Base-by-base conservation (phyloP, 306 rosid genomes). In the Prunus armeniaca region DNA sequence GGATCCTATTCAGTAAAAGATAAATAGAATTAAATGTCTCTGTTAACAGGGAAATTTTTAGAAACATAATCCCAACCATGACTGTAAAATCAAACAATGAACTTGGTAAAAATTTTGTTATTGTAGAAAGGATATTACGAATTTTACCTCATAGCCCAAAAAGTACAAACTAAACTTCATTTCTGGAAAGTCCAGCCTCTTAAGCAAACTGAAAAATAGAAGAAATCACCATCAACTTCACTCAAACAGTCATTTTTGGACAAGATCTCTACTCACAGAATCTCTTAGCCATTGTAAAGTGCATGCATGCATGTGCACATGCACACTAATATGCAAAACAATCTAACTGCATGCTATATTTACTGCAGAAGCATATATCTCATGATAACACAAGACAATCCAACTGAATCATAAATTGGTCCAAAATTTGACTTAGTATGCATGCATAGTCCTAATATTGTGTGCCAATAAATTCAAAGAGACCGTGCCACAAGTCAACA, bases 91-190 rank as follows among this genome's bases (percentile, higher is more conserved):
- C 71, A 34, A 41, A 34, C 19, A 54, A 74, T 74, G 80, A 65
- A 72, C 28, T 57, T 55, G 61, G 28, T 54, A 79, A 49, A 62
- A 32, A 20, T 41, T 46, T 0, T 14, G 60, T 49, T n/a, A 11
- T 13, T 17, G 62, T n/a, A 58, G 14, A 65, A 9, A 24, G 9
- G 19, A 76, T 27, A 43, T 30, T 46, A 60, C 5, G n/a, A 69
- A 66, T 20, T 58, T 68, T 84, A 95, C 99, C 92, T 85, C 99
- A 72, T 95, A 90, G 76, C 97, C 97, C 91, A 95, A 12, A 74
- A 95, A 95, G 89, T 92, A 95, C 74, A 90, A 65, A 85, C 93
- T 95, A 82, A 92, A 89, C 90, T 95, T 95, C 97, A 84, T 87
- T 66, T 90, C 97, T 4, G 96, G 89, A 81, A 95, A 89, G 81